Evolutionary conservation across 768 basidiomycete genomes (phyloP).

Genomic region (Pleurotus eryngii): DNA sequence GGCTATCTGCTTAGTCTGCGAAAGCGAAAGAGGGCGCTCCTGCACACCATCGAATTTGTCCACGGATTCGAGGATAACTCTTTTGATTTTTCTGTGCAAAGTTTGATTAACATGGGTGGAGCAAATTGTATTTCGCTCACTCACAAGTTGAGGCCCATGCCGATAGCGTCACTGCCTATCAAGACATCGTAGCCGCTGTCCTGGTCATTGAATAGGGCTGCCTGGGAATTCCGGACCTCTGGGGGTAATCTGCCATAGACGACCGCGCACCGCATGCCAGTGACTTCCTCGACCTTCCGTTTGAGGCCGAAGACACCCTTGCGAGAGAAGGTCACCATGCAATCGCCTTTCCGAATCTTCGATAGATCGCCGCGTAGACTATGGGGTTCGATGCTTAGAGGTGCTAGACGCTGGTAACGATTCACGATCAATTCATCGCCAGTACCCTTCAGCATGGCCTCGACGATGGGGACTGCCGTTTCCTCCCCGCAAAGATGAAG

Average conservation of each 20-base stretch:
- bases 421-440: conserved; percentile 82
- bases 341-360: conserved; percentile 77
- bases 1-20: conserved; percentile 91
- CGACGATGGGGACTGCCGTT: conserved; percentile 79
- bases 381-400: conserved; percentile 65
- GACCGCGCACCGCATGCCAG: conserved; percentile 81
- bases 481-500: conserved; percentile 96
- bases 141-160: conserved; percentile 97
- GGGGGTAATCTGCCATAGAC: conserved; percentile 93
- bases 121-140: conserved; percentile 23
- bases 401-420: conserved; percentile 85
- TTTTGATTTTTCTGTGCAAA: conserved; percentile 76
- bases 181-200: conserved; percentile 84
- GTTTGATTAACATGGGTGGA: conserved; percentile 2
- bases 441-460: conserved; percentile 62
- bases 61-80: conserved; percentile 74
- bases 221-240: conserved; percentile 89
- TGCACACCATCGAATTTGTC: conserved; percentile 59
- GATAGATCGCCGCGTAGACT: conserved; percentile 60
- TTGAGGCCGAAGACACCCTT: conserved; percentile 75
- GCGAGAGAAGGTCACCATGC: conserved; percentile 84
- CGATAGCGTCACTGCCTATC: conserved; percentile 92
- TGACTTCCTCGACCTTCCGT: conserved; percentile 61
- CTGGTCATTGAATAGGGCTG: conserved; percentile 85
- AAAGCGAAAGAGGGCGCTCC: conserved; percentile 50